Base-by-base conservation (phyloP, 352 stramenopile species). In the Globisporangium canariense region DNA sequence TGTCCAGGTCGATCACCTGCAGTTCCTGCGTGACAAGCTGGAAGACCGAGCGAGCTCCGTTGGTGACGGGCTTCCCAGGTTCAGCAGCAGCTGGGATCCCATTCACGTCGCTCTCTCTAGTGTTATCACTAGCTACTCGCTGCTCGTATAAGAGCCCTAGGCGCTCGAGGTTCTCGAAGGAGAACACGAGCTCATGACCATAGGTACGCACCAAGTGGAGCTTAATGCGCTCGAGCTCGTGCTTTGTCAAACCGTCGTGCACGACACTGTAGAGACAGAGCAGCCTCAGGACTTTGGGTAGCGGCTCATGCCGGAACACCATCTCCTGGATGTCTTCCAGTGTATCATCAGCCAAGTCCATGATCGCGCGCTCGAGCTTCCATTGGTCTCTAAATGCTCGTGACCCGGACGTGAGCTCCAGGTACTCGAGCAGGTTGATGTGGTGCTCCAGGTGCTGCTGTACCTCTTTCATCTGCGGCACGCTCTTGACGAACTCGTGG, bases 101-200 rank as follows among this genome's bases (percentile, higher is more conserved):
- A 25, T 36, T 62, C 5, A 59, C n/a, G 16, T 58, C 43, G 8
- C n/a, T 45, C 1, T 22, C 20, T n/a, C 18, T 50, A 4, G 18
- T 28, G 25, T 28, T 40, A 43, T 52, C 40, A 9, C n/a, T n/a
- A 45, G n/a, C 14, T 9, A 40, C 22, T 18, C 30, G 52, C 4
- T 68, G 57, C 58, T 84, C 75, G 28, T 68, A 70, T 4, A 93
- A 66, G 25, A 94, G 64, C 0, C 78, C 69, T 3, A 91, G 47
- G 4, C 73, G 71, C 47, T 79, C 73, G 16, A 94, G 59, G 32
- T 84, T 91, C 16, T 76, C 75, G 51, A 93, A 86, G 6, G 81
- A 89, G 46, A 90, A 89, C 4, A 90, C 58, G 32, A 92, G 51
- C 41, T 91, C 84, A 53, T 91, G 78, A 3, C 86, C 86, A 61